Base-by-base conservation (phyloP, 169 alveolate genomes). In the Eimeria zaria region DNA sequence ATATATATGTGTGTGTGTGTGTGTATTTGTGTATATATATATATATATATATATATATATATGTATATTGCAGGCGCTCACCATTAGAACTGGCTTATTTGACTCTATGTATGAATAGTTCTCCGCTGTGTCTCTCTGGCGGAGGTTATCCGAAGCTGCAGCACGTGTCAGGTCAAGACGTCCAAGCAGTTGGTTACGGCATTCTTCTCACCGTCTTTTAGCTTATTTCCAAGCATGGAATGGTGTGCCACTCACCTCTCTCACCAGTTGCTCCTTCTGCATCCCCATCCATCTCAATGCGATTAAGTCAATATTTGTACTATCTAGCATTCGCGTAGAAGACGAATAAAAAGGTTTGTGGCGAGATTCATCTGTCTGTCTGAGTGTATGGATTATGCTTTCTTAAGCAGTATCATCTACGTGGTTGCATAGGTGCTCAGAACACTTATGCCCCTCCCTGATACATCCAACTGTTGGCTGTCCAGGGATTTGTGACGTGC, bases 171-270 rank as follows among this genome's bases (percentile, higher is more conserved):
- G 4, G 55, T 73, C 51, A 73, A 11, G 83, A 39, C 16, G 55
- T 33, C 83, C 83, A 73, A 16, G 51, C 12, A 20, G 36, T 73
- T 9, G 30, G 83, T 20, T 39, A 14, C 0, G 18, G 33, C 33
- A 39, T 67, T 67, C 48, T 30, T 16, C 18, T 20, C 33, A 73
- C 55, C 14, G 53, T 1, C 4, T 67, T 39, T 73, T 1, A 39
- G 53, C 33, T 73, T 30, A 11, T 36, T 73, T n/a, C 53, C 18
- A 73, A 39, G 14, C 51, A 73, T 39, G 55, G 83, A 39, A 73
- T 73, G 83, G 22, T 14, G 18, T 39, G 83, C 51, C 51, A 39
- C 83, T 73, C 83, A 73, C 83, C 83, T 41, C 53, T 16, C 53
- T n/a, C 53, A 30, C 55, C 36, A 5, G 5, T 39, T 5, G 33